Evolutionary conservation across 139 green algal genomes (phyloP).

Genomic region (Volvox africanus): DNA sequence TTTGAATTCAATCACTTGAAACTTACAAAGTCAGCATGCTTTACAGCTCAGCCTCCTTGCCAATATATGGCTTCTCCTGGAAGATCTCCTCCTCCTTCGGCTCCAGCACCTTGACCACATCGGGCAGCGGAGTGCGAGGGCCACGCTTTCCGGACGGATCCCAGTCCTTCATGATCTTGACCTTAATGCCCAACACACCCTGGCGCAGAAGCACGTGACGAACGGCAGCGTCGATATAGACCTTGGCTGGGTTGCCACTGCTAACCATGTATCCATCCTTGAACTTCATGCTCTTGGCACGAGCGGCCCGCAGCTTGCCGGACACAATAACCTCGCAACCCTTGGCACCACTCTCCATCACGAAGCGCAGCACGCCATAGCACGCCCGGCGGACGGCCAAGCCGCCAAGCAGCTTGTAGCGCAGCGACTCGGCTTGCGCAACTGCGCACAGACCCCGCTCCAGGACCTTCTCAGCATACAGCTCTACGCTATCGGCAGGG

Average conservation of each 20-base stretch:
- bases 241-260: slow-evolving; percentile 84
- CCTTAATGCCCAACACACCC: slow-evolving; percentile 97
- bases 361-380: slow-evolving; percentile 99
- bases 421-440: slow-evolving; percentile 98
- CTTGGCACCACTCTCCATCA: slow-evolving; percentile 99
- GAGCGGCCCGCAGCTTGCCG: slow-evolving; percentile 97
- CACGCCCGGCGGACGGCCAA: slow-evolving; percentile 97
- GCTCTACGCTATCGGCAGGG: slow-evolving; percentile 93
- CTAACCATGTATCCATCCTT: slow-evolving; percentile 95
- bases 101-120: slow-evolving; percentile 91
- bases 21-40: slow-evolving; percentile 11
- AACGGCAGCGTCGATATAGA: slow-evolving; percentile 97
- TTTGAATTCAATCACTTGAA: background rate
- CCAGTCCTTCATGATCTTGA: slow-evolving; percentile 99
- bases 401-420: slow-evolving; percentile 99
- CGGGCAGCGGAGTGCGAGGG: slow-evolving; percentile 93
- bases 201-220: slow-evolving; percentile 98
- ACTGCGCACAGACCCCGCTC: slow-evolving; percentile 99
- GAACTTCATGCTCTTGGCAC: slow-evolving; percentile 99
- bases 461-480: slow-evolving; percentile 99
- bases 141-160: slow-evolving; percentile 96
- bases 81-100: slow-evolving; percentile 68
- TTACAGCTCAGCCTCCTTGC: slow-evolving; percentile 61
- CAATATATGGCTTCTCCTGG: slow-evolving; percentile 56
- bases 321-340: slow-evolving; percentile 99